These are phyloP conservation scores for Udeniomyces megalosporus DNA, from an alignment of 768 basidiomycete species.

Conservation along the genomic window DNA sequence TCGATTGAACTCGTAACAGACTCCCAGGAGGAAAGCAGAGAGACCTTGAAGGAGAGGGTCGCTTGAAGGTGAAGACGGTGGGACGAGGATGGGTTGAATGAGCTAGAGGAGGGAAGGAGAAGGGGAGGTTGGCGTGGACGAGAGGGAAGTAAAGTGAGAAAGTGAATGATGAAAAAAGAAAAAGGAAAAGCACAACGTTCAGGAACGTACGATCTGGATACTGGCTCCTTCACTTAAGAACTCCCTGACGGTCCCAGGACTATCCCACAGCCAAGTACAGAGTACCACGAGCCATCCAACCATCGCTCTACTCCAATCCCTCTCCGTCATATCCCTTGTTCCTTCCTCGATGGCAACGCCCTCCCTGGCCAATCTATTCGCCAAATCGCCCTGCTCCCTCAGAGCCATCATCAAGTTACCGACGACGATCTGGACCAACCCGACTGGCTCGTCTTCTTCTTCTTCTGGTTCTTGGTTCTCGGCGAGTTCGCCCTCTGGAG, in stretches of 20 bases:
- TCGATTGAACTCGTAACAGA: slow-evolving; percentile 91
- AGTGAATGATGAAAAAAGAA: neutral
- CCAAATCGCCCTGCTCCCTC: slow-evolving; percentile 38
- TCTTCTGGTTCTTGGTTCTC: slow-evolving; percentile 22
- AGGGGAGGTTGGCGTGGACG: neutral
- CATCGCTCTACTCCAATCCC: slow-evolving; percentile 82
- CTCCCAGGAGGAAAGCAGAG: slow-evolving; percentile 75
- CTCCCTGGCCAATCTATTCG: slow-evolving; percentile 33
- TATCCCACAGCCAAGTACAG: slow-evolving; percentile 93
- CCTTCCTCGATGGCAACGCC: slow-evolving; percentile 30
- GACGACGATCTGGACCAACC: slow-evolving; percentile 63
- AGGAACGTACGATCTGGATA: slow-evolving; percentile 68
- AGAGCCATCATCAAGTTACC: slow-evolving; percentile 81
- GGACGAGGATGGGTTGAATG: slow-evolving; percentile 84
- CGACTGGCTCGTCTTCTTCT: slow-evolving; percentile 39
- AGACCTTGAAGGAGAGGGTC: slow-evolving; percentile 78
- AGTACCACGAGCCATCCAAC: slow-evolving; percentile 70
- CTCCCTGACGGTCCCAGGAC: slow-evolving; percentile 67
- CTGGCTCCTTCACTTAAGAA: slow-evolving; percentile 77
- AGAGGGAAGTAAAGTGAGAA: neutral
- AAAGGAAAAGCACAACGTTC: too few species aligned
- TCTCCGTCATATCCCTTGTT: slow-evolving; percentile 35
- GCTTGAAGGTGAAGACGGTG: slow-evolving; percentile 38
- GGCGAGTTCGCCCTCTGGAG: slow-evolving; percentile 36
- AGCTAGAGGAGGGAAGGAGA: slow-evolving; percentile 38